Evolutionary conservation across 31 red algal genomes (phyloP).

Genomic region (Asparagopsis taxiformis): DNA sequence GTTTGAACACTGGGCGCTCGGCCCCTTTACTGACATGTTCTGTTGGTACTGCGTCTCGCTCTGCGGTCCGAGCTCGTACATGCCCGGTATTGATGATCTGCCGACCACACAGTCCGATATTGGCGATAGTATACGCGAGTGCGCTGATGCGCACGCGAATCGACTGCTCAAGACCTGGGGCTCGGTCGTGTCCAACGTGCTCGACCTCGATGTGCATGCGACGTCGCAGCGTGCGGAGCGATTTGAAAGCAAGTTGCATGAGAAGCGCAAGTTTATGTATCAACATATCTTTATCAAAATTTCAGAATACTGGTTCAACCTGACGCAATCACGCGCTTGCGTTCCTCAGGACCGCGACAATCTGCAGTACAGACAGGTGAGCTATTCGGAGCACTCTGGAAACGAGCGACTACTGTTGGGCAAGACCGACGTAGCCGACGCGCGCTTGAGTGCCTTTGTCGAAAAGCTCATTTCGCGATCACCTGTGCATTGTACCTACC

Average conservation of each 20-base stretch:
- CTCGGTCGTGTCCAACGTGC: constrained; percentile 26
- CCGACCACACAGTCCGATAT: constrained; percentile 18
- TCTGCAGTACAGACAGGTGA: constrained; percentile 2
- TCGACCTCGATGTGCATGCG: constrained; percentile 35
- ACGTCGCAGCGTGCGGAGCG: constrained; percentile 17
- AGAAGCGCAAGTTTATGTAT: constrained; percentile 61
- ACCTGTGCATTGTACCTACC: neutral
- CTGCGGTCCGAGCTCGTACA: constrained; percentile 25
- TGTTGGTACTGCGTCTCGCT: constrained; percentile 38
- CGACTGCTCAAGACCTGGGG: constrained; percentile 39
- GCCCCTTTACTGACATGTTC: constrained; percentile 53
- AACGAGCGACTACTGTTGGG: neutral
- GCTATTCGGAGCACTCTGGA: neutral
- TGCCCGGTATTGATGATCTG: constrained; percentile 8
- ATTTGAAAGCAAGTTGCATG: constrained; percentile 40
- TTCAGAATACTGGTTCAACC: constrained; percentile 43
- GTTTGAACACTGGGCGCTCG: constrained; percentile 64
- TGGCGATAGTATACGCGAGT: constrained; percentile 38
- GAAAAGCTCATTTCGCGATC: constrained; percentile 3
- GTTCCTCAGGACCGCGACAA: neutral
- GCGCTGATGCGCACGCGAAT: constrained; percentile 42
- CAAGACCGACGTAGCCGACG: constrained; percentile 5
- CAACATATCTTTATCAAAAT: constrained; percentile 65
- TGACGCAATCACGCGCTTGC: constrained; percentile 16
- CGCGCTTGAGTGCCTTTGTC: neutral